Evolutionary conservation across 306 rosid species (phyloP).

Genomic region (Vigna unguiculata): DNA sequence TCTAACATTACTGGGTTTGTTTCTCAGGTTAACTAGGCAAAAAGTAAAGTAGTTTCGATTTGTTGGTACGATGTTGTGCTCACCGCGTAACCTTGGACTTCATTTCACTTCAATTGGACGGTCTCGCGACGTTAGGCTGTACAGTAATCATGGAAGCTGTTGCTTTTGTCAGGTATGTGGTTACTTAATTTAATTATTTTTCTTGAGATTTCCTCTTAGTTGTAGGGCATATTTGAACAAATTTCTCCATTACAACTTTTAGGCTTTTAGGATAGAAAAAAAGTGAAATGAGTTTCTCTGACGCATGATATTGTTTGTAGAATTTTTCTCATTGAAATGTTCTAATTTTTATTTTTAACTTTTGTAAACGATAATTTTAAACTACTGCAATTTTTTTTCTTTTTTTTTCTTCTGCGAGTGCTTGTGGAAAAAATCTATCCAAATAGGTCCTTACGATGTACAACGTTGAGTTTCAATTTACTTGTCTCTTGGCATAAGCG

Average conservation of each 20-base stretch:
- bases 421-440: no score
- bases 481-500: conserved; percentile 47
- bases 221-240: not conserved
- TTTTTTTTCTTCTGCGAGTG: no score
- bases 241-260: no score
- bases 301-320: no score
- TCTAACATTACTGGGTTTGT: conserved; percentile 13
- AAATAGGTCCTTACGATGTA: not conserved
- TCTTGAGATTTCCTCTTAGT: not conserved
- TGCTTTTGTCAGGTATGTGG: conserved; percentile 59
- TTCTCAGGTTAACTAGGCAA: conserved; percentile 28
- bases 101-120: conserved; percentile 41
- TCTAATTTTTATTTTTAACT: no score
- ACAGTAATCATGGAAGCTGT: conserved; percentile 44
- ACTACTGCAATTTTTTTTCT: no score
- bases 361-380: no score
- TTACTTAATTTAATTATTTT: not conserved
- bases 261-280: no score
- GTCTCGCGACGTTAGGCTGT: conserved; percentile 47
- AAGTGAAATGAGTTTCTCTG: no score
- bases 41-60: conserved; percentile 7
- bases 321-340: no score
- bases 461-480: conserved; percentile 33
- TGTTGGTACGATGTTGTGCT: conserved; percentile 33
- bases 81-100: conserved; percentile 36